These are phyloP conservation scores for Paramecium pentaurelia DNA, from an alignment of 73 alveolate genomes.

Conservation along the genomic window DNA sequence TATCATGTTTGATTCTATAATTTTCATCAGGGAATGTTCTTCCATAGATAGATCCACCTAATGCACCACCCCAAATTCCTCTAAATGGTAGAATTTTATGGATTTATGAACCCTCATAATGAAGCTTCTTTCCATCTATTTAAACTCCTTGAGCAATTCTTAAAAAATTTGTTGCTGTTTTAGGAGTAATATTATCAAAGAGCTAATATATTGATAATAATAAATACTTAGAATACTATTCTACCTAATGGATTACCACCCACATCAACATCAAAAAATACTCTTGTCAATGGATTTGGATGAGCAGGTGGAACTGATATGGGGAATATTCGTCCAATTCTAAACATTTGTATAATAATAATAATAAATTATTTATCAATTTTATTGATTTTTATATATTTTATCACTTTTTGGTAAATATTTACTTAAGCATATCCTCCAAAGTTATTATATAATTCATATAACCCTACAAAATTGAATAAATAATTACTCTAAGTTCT, in stretches of 20 bases:
- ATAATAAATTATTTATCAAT: neutral
- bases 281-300: neutral
- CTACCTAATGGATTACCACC: neutral
- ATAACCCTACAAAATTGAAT: neutral
- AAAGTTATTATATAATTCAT: neutral
- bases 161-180: constrained; percentile 5
- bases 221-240: neutral
- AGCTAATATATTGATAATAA: neutral
- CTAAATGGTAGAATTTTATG: constrained; percentile 19
- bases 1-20: neutral
- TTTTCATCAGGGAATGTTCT: constrained; percentile 26
- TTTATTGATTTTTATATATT: neutral
- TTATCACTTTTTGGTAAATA: constrained; percentile 6
- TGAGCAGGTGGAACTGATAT: constrained; percentile 9
- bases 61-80: constrained; percentile 8
- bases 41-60: constrained; percentile 45
- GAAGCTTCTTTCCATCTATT: constrained; percentile 12
- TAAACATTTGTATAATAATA: neutral
- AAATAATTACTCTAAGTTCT: neutral
- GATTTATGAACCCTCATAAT: neutral
- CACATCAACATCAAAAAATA: neutral
- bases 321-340: constrained; percentile 11
- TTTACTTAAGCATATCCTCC: neutral
- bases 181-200: constrained; percentile 11
- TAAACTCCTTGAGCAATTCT: constrained; percentile 10